Evolutionary conservation across 768 basidiomycete species (phyloP).

Genomic region (Tylopilus rubrobrunneus): DNA sequence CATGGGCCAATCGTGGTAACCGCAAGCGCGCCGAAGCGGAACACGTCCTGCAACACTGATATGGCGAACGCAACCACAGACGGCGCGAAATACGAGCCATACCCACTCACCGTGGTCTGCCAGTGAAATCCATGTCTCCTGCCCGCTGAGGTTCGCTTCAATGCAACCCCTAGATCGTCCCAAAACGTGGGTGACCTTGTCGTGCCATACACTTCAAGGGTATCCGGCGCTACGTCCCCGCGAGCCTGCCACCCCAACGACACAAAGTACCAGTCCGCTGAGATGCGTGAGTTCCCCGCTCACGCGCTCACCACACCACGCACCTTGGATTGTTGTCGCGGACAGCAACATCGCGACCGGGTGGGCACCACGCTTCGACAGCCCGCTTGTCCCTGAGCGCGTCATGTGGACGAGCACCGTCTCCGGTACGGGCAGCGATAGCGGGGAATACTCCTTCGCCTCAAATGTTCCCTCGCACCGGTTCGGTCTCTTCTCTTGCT

Average conservation of each 20-base stretch:
- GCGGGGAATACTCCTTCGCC: slow-evolving; percentile 20
- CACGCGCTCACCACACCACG: slow-evolving; percentile 24
- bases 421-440: slow-evolving; percentile 28
- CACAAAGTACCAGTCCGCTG: slow-evolving; percentile 61
- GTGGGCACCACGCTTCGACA: slow-evolving; percentile 12
- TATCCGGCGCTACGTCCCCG: slow-evolving; percentile 28
- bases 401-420: slow-evolving; percentile 53
- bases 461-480: slow-evolving; percentile 54
- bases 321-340: slow-evolving; percentile 51
- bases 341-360: slow-evolving; percentile 22
- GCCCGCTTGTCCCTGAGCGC: slow-evolving; percentile 42
- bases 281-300: not conserved
- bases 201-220: slow-evolving; percentile 71
- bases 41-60: slow-evolving; percentile 46
- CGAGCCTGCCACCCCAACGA: slow-evolving; percentile 54
- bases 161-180: slow-evolving; percentile 34
- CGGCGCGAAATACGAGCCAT: slow-evolving; percentile 78
- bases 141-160: slow-evolving; percentile 16
- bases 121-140: too few species aligned
- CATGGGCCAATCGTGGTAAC: slow-evolving; percentile 68
- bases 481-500: slow-evolving; percentile 37
- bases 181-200: slow-evolving; percentile 50
- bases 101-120: not conserved
- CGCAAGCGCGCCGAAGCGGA: slow-evolving; percentile 31
- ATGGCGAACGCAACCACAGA: slow-evolving; percentile 59